phyloP scores from a whole-genome alignment of 2,329 filamentous ascomycete genomes.

The Macrophomina tecta region DNA sequence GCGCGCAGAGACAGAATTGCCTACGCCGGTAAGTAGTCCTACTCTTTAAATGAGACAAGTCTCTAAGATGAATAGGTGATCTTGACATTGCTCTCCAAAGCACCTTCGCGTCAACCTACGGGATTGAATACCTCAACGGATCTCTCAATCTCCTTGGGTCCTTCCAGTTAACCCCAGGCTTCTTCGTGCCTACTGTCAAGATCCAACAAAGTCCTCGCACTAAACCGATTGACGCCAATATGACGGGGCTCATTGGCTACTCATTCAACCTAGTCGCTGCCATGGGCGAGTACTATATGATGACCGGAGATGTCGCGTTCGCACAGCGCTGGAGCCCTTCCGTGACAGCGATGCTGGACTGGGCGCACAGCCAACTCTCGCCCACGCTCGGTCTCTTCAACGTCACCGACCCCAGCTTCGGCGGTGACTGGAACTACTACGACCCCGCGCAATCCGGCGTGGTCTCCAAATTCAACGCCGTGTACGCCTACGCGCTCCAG shows the following conservation, averaged over 20 bases:
- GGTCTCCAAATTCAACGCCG: slow-evolving; percentile 42
- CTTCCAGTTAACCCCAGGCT: slow-evolving; percentile 39
- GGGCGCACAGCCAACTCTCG: slow-evolving; percentile 41
- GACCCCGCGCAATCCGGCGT: slow-evolving; percentile 40
- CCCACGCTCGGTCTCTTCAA: slow-evolving; percentile 35
- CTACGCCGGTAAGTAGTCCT: slow-evolving; percentile 33
- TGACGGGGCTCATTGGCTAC: slow-evolving; percentile 45
- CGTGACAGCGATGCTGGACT: slow-evolving; percentile 42
- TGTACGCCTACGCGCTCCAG: slow-evolving; percentile 43
- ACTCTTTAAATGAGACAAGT: background rate
- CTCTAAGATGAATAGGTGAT: slow-evolving; percentile 31
- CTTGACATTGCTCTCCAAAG: slow-evolving; percentile 39
- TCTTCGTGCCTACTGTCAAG: slow-evolving; percentile 43
- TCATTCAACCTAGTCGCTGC: slow-evolving; percentile 42
- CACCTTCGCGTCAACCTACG: slow-evolving; percentile 39
- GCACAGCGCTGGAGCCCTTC: slow-evolving; percentile 38
- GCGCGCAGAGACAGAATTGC: slow-evolving; percentile 44
- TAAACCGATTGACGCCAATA: slow-evolving; percentile 32
- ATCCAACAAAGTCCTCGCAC: slow-evolving; percentile 39
- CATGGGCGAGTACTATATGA: slow-evolving; percentile 37
- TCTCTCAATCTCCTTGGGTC: slow-evolving; percentile 40
- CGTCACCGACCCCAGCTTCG: slow-evolving; percentile 37
- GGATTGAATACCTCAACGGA: slow-evolving; percentile 36
- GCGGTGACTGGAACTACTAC: slow-evolving; percentile 47
- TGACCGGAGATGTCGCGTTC: slow-evolving; percentile 38